Base-by-base conservation (phyloP, 2,329 filamentous ascomycete genomes). In the Colletotrichum truncatum region DNA sequence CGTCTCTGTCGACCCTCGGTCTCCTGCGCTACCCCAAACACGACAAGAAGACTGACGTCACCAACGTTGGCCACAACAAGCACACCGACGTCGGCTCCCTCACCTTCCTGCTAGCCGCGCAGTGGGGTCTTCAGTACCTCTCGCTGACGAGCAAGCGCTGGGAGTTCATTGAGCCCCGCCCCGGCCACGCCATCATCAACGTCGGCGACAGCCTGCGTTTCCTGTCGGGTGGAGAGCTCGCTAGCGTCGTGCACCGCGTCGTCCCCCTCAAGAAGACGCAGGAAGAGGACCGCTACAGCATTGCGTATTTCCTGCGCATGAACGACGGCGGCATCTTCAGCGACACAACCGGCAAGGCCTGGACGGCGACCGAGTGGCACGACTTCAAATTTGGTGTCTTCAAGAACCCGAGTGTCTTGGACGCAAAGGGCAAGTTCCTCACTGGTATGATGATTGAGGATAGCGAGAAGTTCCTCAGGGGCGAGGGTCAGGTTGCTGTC, bases 141-240 rank as follows among this genome's bases (percentile, higher is more conserved):
- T 30, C 46, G 16, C 38, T 18, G 14, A 64, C 64, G 2, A 66
- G 63, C 26, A 57, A 46, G 6, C 53, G 65, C 7, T 74, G 72
- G 73, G 64, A 61, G 10, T 73, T 60, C 52, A 68, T 78, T 14
- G 64, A 62, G 38, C 75, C 75, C 4, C 67, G 69, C 18, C 64
- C 69, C 1, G 69, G 69, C 2, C 70, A 74, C 58, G 75, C 74
- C 12, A 71, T 78, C 48, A 69, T 76, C 64, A 78, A 76, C 66
- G 70, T 78, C 28, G 76, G 74, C 3, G 74, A 78, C 58, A 67
- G 68, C 14, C 55, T 76, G 45, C 71, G 56, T n/a, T 62, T 66
- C 30, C 51, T 67, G 4, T 62, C 63, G 9, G 36, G 43, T 10
- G 36, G 38, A 14, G 25, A 38, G 9, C 48, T 70, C 12, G 30